phyloP scores from a whole-genome alignment of 2,329 filamentous ascomycete genomes.

The Acrocalymma vagum region DNA sequence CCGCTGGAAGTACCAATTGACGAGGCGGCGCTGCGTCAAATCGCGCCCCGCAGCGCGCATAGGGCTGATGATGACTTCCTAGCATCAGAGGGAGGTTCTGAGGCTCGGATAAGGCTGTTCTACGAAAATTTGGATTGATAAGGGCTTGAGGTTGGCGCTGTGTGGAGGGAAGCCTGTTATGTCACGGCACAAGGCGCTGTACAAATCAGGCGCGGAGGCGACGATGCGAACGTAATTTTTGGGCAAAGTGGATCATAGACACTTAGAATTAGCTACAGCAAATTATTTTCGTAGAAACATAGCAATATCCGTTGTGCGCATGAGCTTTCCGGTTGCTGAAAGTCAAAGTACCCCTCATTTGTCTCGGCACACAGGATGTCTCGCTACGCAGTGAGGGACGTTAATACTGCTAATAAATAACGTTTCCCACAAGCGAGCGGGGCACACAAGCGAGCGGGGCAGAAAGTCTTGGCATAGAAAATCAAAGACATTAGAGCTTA shows the following conservation, averaged over 20 bases:
- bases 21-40: conserved; percentile 1
- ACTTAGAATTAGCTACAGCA: conserved; percentile 4
- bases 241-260: conserved; percentile 1
- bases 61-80: conserved; percentile 11
- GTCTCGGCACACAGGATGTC: conserved; percentile 1
- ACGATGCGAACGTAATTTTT: conserved; percentile 9
- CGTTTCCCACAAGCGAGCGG: too few species aligned
- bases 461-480: too few species aligned
- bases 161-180: conserved; percentile 7
- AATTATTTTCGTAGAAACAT: conserved; percentile 7
- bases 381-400: conserved; percentile 1
- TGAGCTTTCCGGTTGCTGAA: conserved; percentile 9
- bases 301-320: conserved; percentile 7
- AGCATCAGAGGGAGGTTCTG: conserved; percentile 6
- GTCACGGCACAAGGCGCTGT: conserved; percentile 7
- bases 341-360: too few species aligned
- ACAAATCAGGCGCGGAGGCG: conserved; percentile 8
- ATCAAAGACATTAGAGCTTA: too few species aligned
- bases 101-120: conserved; percentile 9
- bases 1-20: conserved; percentile 6
- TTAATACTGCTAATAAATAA: too few species aligned
- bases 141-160: conserved; percentile 12
- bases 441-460: too few species aligned
- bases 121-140: conserved; percentile 7
- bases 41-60: conserved; percentile 3